Conservation (phyloP, 2,329 filamentous ascomycete species). For the Exophiala calicioides region DNA sequence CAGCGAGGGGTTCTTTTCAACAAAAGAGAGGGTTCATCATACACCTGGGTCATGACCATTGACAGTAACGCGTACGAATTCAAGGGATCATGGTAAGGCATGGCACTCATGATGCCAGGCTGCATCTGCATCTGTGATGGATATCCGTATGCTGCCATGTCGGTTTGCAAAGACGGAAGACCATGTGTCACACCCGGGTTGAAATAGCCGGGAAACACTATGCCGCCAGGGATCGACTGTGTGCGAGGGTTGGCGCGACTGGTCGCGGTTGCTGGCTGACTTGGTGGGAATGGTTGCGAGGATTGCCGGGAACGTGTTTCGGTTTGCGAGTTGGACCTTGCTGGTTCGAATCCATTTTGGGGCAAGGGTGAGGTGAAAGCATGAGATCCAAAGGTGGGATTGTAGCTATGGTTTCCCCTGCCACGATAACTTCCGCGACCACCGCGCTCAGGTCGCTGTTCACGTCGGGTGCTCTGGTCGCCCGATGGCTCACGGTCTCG, state of each 20-base stretch:
- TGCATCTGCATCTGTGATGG: constrained; percentile 50
- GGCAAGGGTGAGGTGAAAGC: constrained; percentile 43
- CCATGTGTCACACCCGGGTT: constrained; percentile 34
- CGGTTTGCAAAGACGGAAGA: constrained; percentile 31
- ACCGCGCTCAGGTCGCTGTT: constrained; percentile 42
- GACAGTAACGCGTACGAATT: constrained; percentile 58
- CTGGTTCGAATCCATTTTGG: constrained; percentile 43
- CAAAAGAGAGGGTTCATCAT: constrained; percentile 34
- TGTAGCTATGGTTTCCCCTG: constrained; percentile 42
- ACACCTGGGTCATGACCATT: constrained; percentile 63
- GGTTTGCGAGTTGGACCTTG: constrained; percentile 44
- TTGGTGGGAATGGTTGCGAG: constrained; percentile 35
- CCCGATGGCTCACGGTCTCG: constrained; percentile 41
- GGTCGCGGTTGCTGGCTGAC: constrained; percentile 13
- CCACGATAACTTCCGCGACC: constrained; percentile 44
- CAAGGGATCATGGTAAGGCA: constrained; percentile 60
- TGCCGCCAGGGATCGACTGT: constrained; percentile 58
- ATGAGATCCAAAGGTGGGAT: constrained; percentile 36
- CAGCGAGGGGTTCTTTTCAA: background rate
- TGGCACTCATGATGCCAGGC: constrained; percentile 54
- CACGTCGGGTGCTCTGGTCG: constrained; percentile 39
- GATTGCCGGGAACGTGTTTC: constrained; percentile 42
- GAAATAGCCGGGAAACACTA: constrained; percentile 27
- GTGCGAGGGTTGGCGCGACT: constrained; percentile 56
- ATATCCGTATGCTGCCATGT: constrained; percentile 47